Evolutionary conservation across 1,139 yeast genomes (phyloP), one percentile per base, ranked within the genome.

Genomic region (Magnusiomyces magnusii): DNA sequence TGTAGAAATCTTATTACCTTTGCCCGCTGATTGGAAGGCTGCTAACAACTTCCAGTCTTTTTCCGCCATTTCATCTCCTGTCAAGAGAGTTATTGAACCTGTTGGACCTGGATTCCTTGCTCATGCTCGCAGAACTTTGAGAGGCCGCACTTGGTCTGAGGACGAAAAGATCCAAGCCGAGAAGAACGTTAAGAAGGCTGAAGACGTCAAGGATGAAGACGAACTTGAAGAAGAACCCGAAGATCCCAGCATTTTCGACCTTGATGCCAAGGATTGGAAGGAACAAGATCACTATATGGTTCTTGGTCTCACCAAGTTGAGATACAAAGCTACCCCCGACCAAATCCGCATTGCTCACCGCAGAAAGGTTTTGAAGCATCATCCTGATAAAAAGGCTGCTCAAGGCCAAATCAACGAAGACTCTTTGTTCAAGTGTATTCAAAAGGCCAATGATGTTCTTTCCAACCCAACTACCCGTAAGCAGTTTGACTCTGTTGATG

Each of bases 91-190:
- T 63, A 80, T 92, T 65, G 99, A 93, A 77, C 98, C 99, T 47
- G 97, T 92, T 66, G 99, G 99, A 59, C 95, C 95, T 65, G 87
- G 83, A 73, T 93, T 90, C 78, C 80, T 95, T 70, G 97, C 97
- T 60, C 99, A 95, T 71, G 99, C 99, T 62, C 86, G 96, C 67
- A 87, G 99, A 80, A 84, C 95, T 63, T 80, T 92, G 68, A 85
- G 97, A 77, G 97, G 97, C 75, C 97, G 96, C 78, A 90, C 98
- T 61, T 93, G 97, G 97, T 90, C 97, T 58, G 98, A 95, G 76
- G 93, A 83, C 71, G 99, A 93, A 78, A 86, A 87, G 74, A 79
- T 91, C 68, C 96, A 92, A 79, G 97, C 97, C 62, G 95, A 86
- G 73, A 86, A 84, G 76, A 89, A 89, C 75, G 96, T 89, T 70